phyloP scores from a whole-genome alignment of 1,284 basidiomycete species.

The Ceratobasidium sp. region DNA sequence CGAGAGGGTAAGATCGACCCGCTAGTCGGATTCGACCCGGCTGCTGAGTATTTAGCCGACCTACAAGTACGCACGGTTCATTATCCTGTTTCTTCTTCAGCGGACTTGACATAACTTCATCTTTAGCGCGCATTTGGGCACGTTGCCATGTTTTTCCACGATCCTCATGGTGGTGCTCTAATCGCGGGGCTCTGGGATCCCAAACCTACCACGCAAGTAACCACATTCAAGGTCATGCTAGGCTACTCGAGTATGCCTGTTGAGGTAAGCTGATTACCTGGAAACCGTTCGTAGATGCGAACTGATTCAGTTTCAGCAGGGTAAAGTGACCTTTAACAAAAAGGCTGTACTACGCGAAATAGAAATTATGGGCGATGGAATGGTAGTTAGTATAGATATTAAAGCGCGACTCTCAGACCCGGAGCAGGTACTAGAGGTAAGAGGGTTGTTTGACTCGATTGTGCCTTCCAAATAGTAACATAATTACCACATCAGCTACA shows the following conservation, averaged over 20 bases:
- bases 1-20: slow-evolving; percentile 55
- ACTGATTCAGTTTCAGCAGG: slow-evolving; percentile 59
- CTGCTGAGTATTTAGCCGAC: slow-evolving; percentile 74
- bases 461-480: too few relatives aligned
- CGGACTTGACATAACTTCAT: slow-evolving; percentile 38
- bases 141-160: slow-evolving; percentile 88
- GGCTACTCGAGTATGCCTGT: slow-evolving; percentile 80
- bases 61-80: slow-evolving; percentile 69
- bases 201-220: slow-evolving; percentile 52
- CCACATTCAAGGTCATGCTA: slow-evolving; percentile 85
- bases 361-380: slow-evolving; percentile 79
- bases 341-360: slow-evolving; percentile 82
- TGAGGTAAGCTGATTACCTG: slow-evolving; percentile 31
- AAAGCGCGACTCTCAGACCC: too few relatives aligned
- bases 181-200: slow-evolving; percentile 94
- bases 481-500: too few relatives aligned
- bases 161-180: slow-evolving; percentile 82
- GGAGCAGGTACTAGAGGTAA: too few relatives aligned
- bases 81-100: slow-evolving; percentile 5
- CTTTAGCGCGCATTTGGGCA: slow-evolving; percentile 80
- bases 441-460: too few relatives aligned
- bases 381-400: slow-evolving; percentile 63
- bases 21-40: slow-evolving; percentile 87
- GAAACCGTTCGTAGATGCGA: slow-evolving; percentile 1
- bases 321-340: slow-evolving; percentile 80